These are phyloP conservation scores for Pseudogymnoascus pannorum DNA, from an alignment of 2,329 filamentous ascomycete species.

Conservation along the genomic window DNA sequence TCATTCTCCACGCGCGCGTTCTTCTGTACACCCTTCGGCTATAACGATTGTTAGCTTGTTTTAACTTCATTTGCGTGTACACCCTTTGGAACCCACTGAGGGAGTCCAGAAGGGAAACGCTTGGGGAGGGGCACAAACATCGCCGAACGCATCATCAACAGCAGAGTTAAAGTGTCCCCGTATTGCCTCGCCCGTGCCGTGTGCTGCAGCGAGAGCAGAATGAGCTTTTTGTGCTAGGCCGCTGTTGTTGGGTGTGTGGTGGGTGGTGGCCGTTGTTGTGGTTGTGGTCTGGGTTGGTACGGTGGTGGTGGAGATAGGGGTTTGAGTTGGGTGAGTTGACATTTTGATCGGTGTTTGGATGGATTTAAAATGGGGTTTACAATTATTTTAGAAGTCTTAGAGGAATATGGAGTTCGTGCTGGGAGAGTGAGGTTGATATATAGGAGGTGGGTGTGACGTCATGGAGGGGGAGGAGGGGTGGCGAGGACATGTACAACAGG, in stretches of 20 bases:
- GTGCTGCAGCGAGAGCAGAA: slow-evolving; percentile 14
- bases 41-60: background rate
- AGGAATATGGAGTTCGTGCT: background rate
- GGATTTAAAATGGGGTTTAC: background rate
- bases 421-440: background rate
- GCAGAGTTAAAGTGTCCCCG: slow-evolving; percentile 17
- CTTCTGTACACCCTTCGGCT: slow-evolving; percentile 17
- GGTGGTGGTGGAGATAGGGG: background rate
- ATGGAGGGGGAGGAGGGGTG: background rate
- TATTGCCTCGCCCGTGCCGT: slow-evolving; percentile 19
- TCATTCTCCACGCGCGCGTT: slow-evolving; percentile 18
- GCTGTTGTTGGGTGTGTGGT: background rate
- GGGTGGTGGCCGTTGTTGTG: background rate
- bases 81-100: background rate
- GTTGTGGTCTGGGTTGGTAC: background rate
- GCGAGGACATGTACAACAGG: background rate
- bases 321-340: background rate
- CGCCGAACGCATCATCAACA: slow-evolving; percentile 16
- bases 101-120: background rate
- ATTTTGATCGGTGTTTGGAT: background rate
- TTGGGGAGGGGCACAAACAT: slow-evolving; percentile 13
- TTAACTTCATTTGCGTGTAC: background rate
- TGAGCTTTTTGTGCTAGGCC: background rate
- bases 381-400: background rate
- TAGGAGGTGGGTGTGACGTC: background rate